These are phyloP conservation scores for Saccharomycopsis fibuligera DNA, from an alignment of 805 yeast species.

Conservation along the genomic window DNA sequence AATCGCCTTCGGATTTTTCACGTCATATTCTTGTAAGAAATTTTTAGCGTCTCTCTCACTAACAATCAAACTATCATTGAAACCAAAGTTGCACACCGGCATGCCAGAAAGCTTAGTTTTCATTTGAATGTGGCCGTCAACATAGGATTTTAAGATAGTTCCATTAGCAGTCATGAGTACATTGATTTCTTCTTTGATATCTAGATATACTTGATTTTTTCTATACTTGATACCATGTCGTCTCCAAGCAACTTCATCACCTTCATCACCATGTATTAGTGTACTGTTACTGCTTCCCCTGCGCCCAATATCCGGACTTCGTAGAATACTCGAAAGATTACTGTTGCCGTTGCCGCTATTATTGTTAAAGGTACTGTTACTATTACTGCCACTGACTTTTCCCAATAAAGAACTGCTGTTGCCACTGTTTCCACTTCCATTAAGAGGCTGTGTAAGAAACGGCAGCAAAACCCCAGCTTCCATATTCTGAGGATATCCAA, in stretches of 20 bases:
- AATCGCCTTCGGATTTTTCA: slow-evolving; percentile 28
- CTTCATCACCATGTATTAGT: background rate
- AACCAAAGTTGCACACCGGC: slow-evolving; percentile 78
- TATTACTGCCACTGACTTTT: background rate
- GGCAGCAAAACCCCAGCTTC: slow-evolving; percentile 41
- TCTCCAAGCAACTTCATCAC: slow-evolving; percentile 54
- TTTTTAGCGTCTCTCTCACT: slow-evolving; percentile 23
- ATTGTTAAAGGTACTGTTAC: background rate
- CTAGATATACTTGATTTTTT: slow-evolving; percentile 71
- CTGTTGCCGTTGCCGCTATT: background rate
- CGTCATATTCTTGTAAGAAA: slow-evolving; percentile 26
- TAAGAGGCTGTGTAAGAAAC: slow-evolving; percentile 30
- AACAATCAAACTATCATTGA: slow-evolving; percentile 47
- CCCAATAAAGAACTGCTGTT: slow-evolving; percentile 1
- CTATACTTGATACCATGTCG: slow-evolving; percentile 64
- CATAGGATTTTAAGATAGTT: slow-evolving; percentile 57
- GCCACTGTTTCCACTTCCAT: slow-evolving; percentile 22
- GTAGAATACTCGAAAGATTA: background rate
- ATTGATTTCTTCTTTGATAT: slow-evolving; percentile 69
- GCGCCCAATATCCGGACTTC: slow-evolving; percentile 5
- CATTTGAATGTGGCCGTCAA: slow-evolving; percentile 70
- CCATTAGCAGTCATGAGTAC: slow-evolving; percentile 63
- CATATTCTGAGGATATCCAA: slow-evolving; percentile 68
- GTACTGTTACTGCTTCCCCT: background rate
- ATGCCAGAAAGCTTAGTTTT: slow-evolving; percentile 70